These are phyloP conservation scores for Lunularia cruciata DNA, from an alignment of 225 moss, liverwort and hornwort genomes.

Conservation along the genomic window DNA sequence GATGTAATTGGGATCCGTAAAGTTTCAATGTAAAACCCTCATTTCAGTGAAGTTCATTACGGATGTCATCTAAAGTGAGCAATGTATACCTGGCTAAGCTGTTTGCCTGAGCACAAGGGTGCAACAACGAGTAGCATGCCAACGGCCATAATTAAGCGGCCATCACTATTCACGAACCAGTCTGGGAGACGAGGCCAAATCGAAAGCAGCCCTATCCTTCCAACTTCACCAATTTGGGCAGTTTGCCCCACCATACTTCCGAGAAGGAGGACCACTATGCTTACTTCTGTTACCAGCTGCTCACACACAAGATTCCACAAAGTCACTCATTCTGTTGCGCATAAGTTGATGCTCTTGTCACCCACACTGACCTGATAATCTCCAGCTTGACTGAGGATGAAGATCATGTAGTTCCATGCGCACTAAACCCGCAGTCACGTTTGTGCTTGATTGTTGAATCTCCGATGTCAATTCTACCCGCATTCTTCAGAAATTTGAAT, in stretches of 20 bases:
- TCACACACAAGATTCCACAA: not conserved
- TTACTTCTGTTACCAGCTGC: slow-evolving; percentile 77
- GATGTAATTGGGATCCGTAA: too few relatives aligned
- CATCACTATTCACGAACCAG: slow-evolving; percentile 52
- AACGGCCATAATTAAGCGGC: slow-evolving; percentile 59
- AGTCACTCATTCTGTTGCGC: too few relatives aligned
- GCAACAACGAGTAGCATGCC: slow-evolving; percentile 47
- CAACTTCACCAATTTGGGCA: slow-evolving; percentile 69
- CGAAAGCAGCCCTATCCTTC: slow-evolving; percentile 46
- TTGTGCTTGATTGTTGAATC: too few relatives aligned
- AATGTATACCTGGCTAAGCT: slow-evolving; percentile 60
- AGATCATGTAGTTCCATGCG: too few relatives aligned
- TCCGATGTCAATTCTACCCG: too few relatives aligned
- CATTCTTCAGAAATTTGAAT: too few relatives aligned
- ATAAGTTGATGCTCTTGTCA: too few relatives aligned
- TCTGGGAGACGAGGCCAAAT: slow-evolving; percentile 49
- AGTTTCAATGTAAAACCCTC: not conserved
- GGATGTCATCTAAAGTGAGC: not conserved
- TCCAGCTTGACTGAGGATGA: too few relatives aligned
- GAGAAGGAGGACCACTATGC: slow-evolving; percentile 69
- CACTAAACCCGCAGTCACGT: too few relatives aligned
- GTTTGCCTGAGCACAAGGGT: slow-evolving; percentile 66
- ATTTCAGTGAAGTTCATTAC: not conserved
- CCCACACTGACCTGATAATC: too few relatives aligned
- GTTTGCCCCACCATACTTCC: slow-evolving; percentile 58